Conservation (phyloP, 1,139 yeast genomes). For the Geotrichum reessii region DNA sequence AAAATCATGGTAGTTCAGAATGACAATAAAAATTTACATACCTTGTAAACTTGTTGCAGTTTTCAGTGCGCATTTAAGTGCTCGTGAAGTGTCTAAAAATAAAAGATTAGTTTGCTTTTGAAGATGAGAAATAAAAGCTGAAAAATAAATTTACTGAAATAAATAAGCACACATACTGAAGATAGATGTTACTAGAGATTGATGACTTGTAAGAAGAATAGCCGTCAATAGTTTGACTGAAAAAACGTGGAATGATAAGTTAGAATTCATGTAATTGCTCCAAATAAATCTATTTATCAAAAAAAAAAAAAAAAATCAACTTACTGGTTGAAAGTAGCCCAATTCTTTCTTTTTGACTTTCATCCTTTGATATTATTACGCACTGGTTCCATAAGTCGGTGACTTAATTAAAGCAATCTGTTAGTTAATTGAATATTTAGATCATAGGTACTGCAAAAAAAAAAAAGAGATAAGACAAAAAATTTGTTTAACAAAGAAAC, state of each 20-base stretch:
- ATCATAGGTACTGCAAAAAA: not conserved
- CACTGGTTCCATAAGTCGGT: slow-evolving; percentile 16
- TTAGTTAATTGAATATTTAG: not conserved
- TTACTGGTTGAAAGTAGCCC: not conserved
- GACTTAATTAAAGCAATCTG: not conserved
- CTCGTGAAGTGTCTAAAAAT: slow-evolving; percentile 13
- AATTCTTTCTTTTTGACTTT: slow-evolving; percentile 3
- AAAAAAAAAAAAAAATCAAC: not conserved
- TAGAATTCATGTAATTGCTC: not conserved
- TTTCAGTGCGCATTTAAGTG: slow-evolving; percentile 18
- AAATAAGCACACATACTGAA: slow-evolving; percentile 8
- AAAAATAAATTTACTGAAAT: not conserved
- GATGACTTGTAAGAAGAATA: slow-evolving; percentile 13
- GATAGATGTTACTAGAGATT: slow-evolving; percentile 13
- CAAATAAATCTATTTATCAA: too few relatives aligned
- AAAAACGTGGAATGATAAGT: not conserved
- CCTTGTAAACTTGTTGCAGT: slow-evolving; percentile 14
- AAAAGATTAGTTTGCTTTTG: not conserved
- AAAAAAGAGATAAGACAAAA: not conserved
- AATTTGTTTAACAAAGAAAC: not conserved
- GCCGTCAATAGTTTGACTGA: slow-evolving; percentile 16
- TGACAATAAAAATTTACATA: too few relatives aligned
- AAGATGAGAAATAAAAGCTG: too few relatives aligned
- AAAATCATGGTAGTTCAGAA: too few relatives aligned
- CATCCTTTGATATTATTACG: slow-evolving; percentile 14